Conservation (phyloP, 2,329 filamentous ascomycete genomes). For the Elsinoe ampelina region DNA sequence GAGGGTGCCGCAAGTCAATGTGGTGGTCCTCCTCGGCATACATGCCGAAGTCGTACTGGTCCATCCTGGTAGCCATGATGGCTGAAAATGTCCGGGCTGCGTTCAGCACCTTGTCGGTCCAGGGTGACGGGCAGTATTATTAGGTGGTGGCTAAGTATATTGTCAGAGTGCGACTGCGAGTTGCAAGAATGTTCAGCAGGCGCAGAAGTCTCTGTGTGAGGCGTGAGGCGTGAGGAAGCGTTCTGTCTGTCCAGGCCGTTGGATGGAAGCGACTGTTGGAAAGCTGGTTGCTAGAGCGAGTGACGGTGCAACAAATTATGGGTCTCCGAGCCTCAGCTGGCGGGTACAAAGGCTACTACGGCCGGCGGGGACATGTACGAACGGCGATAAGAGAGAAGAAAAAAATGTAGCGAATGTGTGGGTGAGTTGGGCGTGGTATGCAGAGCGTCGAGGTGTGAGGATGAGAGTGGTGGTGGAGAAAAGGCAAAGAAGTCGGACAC, state of each 20-base stretch:
- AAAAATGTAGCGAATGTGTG: slow-evolving; percentile 8
- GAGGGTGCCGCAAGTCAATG: slow-evolving; percentile 16
- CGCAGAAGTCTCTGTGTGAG: neutral
- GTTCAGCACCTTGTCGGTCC: neutral
- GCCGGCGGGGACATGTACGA: neutral
- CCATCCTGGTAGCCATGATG: slow-evolving; percentile 13
- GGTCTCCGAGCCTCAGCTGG: slow-evolving; percentile 6
- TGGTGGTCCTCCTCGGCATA: slow-evolving; percentile 15
- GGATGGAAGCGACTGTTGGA: slow-evolving; percentile 14
- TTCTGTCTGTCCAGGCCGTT: slow-evolving; percentile 13
- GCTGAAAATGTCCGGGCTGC: neutral
- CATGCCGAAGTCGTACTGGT: slow-evolving; percentile 18
- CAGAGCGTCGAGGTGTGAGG: neutral
- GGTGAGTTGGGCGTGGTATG: neutral
- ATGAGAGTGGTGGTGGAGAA: slow-evolving; percentile 11
- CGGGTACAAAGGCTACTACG: neutral
- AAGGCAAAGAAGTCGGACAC: neutral
- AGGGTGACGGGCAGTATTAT: neutral
- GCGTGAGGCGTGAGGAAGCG: neutral
- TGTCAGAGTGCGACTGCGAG: neutral
- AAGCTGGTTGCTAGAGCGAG: slow-evolving; percentile 15
- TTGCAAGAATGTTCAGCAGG: neutral
- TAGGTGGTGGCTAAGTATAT: neutral
- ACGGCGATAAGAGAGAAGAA: slow-evolving; percentile 6
- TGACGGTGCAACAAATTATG: slow-evolving; percentile 14